Percentiles rank a stretch among this genome's conserved stretches.
These are phyloP conservation scores for Trichoderma sp. DNA, from an alignment of 2,329 filamentous ascomycete species.

Conservation along the genomic window DNA sequence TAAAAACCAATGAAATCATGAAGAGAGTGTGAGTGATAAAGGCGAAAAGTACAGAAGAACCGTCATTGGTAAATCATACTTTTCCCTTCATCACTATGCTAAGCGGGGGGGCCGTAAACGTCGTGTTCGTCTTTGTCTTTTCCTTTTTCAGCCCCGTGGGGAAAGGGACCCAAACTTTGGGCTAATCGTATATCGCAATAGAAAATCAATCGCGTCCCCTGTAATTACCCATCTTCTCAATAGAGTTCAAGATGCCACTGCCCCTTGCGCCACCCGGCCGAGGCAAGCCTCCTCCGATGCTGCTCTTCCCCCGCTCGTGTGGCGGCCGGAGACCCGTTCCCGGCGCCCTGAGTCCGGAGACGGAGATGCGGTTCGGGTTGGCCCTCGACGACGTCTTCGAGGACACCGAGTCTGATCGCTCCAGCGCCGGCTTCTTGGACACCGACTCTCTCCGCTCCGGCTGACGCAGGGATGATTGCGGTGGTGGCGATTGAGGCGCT, in stretches of 20 bases:
- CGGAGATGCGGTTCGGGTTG: conserved; percentile 43
- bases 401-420: conserved; percentile 27
- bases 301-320: conserved; percentile 48
- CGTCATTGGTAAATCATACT: background rate
- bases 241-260: conserved; percentile 78
- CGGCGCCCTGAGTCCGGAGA: conserved; percentile 59
- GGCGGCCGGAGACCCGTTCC: conserved; percentile 41
- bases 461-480: conserved; percentile 24
- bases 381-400: conserved; percentile 43
- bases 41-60: background rate
- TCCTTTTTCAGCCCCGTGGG: background rate
- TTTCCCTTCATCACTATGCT: background rate
- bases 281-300: conserved; percentile 44
- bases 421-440: conserved; percentile 2
- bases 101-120: background rate
- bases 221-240: conserved; percentile 80
- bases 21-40: background rate
- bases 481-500: conserved; percentile 19
- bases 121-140: background rate
- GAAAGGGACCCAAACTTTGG: background rate
- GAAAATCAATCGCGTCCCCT: conserved; percentile 34
- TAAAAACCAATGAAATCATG: background rate
- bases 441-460: background rate
- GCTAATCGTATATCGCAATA: conserved; percentile 21
- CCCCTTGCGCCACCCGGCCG: conserved; percentile 48